These are phyloP conservation scores for Euphorbia tirucalli DNA, from an alignment of 345 rosid genomes.

Conservation along the genomic window DNA sequence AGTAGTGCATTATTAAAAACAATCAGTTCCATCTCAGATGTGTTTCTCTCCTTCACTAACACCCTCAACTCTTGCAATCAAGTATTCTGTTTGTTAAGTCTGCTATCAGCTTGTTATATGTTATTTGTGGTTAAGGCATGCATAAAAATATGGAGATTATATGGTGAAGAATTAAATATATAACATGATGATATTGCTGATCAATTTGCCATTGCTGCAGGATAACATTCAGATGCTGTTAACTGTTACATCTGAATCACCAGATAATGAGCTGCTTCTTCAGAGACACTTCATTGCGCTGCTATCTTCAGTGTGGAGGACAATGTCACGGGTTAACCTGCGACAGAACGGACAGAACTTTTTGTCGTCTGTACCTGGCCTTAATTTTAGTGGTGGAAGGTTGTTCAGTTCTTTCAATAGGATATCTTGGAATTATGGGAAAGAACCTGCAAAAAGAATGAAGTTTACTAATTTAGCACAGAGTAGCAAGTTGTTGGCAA, in stretches of 20 bases:
- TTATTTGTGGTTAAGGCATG: background rate
- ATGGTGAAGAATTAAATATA: background rate
- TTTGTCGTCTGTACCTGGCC: conserved; percentile 45
- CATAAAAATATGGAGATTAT: background rate
- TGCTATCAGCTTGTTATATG: background rate
- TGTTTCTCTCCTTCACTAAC: background rate
- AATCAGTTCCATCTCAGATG: background rate
- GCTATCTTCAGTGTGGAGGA: conserved; percentile 83
- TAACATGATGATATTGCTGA: conserved; percentile 18
- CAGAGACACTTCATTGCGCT: conserved; percentile 88
- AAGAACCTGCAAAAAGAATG: conserved; percentile 47
- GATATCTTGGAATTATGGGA: conserved; percentile 30
- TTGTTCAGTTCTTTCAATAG: conserved; percentile 41
- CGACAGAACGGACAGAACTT: conserved; percentile 32
- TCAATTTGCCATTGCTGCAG: conserved; percentile 45
- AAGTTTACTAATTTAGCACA: conserved; percentile 48
- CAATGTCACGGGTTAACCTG: conserved; percentile 25
- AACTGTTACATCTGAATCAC: conserved; percentile 68
- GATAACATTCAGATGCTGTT: conserved; percentile 72
- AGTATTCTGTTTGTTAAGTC: background rate
- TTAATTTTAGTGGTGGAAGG: conserved; percentile 49
- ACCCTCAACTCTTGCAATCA: background rate
- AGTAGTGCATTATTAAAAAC: background rate
- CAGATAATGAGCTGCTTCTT: conserved; percentile 82
- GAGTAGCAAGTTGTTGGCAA: conserved; percentile 54